Percentiles rank a stretch among this genome's conserved stretches.
phyloP scores from a whole-genome alignment of 2,329 filamentous ascomycete genomes.

The Clarireedia hainanense region DNA sequence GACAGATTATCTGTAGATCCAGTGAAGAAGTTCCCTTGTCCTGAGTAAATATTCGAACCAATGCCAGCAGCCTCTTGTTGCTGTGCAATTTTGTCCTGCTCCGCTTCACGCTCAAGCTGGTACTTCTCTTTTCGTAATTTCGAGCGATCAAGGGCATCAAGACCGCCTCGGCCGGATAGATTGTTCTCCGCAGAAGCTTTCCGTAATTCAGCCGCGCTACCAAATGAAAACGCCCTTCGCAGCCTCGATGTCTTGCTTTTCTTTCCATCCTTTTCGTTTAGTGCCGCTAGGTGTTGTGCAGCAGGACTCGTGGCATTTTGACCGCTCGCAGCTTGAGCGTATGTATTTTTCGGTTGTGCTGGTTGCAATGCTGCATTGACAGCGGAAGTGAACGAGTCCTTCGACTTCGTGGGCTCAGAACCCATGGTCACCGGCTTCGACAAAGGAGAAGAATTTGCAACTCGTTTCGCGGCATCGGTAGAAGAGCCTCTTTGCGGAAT shows the following conservation, averaged over 20 bases:
- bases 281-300: constrained; percentile 75
- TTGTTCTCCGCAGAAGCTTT: constrained; percentile 61
- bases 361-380: constrained; percentile 29
- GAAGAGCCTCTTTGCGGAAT: constrained; percentile 56
- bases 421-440: constrained; percentile 63
- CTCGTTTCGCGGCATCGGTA: constrained; percentile 52
- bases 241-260: constrained; percentile 83
- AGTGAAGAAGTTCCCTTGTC: constrained; percentile 73
- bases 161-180: constrained; percentile 16
- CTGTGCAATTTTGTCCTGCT: constrained; percentile 84
- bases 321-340: constrained; percentile 27
- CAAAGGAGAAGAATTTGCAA: constrained; percentile 62
- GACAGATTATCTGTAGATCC: constrained; percentile 93
- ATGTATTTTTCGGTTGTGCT: constrained; percentile 24
- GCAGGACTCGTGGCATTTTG: constrained; percentile 48
- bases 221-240: constrained; percentile 90
- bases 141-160: constrained; percentile 35
- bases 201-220: constrained; percentile 84
- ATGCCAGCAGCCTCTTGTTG: constrained; percentile 89
- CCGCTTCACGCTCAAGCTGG: constrained; percentile 62
- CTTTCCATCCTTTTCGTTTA: constrained; percentile 72
- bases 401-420: constrained; percentile 40
- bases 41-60: constrained; percentile 88
- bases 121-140: constrained; percentile 59
- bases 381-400: constrained; percentile 33